These are phyloP conservation scores for Casuarina cunninghamiana DNA, from an alignment of 306 rosid genomes.

Conservation along the genomic window DNA sequence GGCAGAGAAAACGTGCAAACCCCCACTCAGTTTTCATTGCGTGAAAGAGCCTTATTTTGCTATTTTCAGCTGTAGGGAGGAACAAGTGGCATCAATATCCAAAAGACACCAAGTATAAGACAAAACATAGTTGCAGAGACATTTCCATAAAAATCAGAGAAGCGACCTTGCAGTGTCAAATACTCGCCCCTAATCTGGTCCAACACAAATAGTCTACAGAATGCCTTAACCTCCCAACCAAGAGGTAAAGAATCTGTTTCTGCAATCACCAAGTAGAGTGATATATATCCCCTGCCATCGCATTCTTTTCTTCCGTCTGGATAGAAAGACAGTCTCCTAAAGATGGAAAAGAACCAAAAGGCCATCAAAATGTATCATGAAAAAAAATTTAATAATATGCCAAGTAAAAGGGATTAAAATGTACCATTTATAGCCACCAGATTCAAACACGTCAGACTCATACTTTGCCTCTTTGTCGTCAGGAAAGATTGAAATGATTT, in stretches of 20 bases:
- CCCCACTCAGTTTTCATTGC: conserved; percentile 5
- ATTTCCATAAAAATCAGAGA: neutral
- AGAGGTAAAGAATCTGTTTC: neutral
- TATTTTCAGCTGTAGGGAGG: neutral
- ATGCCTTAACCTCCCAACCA: conserved; percentile 1
- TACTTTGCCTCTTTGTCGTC: too few relatives aligned
- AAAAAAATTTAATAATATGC: neutral
- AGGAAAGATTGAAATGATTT: too few relatives aligned
- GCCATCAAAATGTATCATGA: neutral
- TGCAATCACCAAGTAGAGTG: conserved; percentile 5
- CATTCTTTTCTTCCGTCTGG: neutral
- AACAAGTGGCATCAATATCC: neutral
- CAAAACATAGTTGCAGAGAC: neutral
- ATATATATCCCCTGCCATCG: neutral
- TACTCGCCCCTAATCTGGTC: neutral
- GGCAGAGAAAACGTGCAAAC: neutral
- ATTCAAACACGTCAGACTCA: too few relatives aligned
- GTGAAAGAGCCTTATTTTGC: neutral
- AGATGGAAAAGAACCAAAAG: neutral
- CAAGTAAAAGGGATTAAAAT: neutral
- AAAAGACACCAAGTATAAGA: neutral
- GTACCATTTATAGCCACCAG: too few relatives aligned
- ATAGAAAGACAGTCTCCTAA: conserved; percentile 10
- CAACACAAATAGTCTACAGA: neutral
- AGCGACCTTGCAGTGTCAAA: neutral